These are phyloP conservation scores for Aspergillus sp. DNA, from an alignment of 2,329 filamentous ascomycete species.

Conservation along the genomic window DNA sequence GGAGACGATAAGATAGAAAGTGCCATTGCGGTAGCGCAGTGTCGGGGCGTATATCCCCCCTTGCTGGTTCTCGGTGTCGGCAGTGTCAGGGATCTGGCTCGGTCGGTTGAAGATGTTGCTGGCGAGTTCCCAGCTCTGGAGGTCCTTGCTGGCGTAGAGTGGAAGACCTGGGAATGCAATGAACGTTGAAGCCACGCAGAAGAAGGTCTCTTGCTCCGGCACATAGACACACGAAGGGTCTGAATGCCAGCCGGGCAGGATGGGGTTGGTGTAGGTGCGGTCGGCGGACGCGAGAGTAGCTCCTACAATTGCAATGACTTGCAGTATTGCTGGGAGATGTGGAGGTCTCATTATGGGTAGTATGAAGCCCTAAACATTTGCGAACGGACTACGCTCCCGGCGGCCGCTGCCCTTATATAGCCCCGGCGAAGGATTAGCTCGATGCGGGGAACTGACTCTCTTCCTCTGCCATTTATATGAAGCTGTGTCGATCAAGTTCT, in stretches of 20 bases:
- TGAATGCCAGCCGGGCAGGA: constrained; percentile 49
- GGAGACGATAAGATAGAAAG: constrained; percentile 42
- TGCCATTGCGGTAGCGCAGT: constrained; percentile 39
- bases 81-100: constrained; percentile 38
- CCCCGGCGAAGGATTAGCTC: too few species aligned
- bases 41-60: constrained; percentile 45
- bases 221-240: constrained; percentile 50
- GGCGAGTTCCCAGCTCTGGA: constrained; percentile 25
- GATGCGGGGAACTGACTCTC: too few species aligned
- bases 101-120: constrained; percentile 27
- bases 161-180: constrained; percentile 48
- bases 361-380: too few species aligned
- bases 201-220: constrained; percentile 38
- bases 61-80: constrained; percentile 15
- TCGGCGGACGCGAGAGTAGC: too few species aligned
- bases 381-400: too few species aligned
- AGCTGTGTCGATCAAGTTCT: too few species aligned
- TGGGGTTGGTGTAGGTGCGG: constrained; percentile 37
- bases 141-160: constrained; percentile 46
- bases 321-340: too few species aligned
- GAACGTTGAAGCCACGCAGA: constrained; percentile 49
- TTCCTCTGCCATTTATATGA: too few species aligned
- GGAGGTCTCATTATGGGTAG: too few species aligned
- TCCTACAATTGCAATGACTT: too few species aligned
- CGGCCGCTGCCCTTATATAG: too few species aligned